phyloP scores from a whole-genome alignment of 2,329 filamentous ascomycete species.

The Colletotrichum abscissum region DNA sequence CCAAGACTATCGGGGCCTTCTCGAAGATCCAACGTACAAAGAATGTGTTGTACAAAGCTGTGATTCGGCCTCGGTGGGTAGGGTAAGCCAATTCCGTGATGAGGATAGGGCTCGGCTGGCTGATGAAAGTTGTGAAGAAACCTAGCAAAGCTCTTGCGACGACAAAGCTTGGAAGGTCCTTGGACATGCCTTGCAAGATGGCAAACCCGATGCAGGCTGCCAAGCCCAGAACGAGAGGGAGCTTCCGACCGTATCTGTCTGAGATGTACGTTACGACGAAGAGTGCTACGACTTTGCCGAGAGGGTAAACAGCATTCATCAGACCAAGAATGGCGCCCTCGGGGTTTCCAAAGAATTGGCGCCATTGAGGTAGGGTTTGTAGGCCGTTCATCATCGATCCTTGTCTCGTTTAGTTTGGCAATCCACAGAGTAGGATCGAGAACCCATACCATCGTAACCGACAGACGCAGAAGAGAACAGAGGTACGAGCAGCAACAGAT shows the following conservation, averaged over 20 bases:
- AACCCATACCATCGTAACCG: slow-evolving; percentile 49
- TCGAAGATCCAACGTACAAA: slow-evolving; percentile 21
- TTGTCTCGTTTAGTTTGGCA: background rate
- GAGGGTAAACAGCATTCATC: slow-evolving; percentile 28
- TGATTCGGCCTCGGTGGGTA: slow-evolving; percentile 45
- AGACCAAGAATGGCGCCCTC: slow-evolving; percentile 17
- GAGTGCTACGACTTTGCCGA: slow-evolving; percentile 26
- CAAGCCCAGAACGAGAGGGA: slow-evolving; percentile 45
- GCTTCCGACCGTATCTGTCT: slow-evolving; percentile 49
- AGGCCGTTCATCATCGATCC: slow-evolving; percentile 54
- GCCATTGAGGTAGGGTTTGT: slow-evolving; percentile 50
- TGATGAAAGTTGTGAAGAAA: slow-evolving; percentile 44
- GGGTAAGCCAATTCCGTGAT: slow-evolving; percentile 50
- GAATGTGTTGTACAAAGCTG: slow-evolving; percentile 57
- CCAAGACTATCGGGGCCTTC: too few relatives aligned
- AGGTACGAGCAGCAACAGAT: slow-evolving; percentile 55
- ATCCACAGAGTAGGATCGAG: background rate
- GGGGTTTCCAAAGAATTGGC: slow-evolving; percentile 44
- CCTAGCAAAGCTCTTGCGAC: slow-evolving; percentile 47
- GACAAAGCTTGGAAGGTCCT: slow-evolving; percentile 44
- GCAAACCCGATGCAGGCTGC: slow-evolving; percentile 45
- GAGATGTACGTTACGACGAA: slow-evolving; percentile 38
- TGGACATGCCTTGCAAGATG: slow-evolving; percentile 41
- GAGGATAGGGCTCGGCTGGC: slow-evolving; percentile 45
- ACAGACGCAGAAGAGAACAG: slow-evolving; percentile 53